phyloP scores from a whole-genome alignment of 2,329 filamentous ascomycete species.

The Pezicula carpinea region DNA sequence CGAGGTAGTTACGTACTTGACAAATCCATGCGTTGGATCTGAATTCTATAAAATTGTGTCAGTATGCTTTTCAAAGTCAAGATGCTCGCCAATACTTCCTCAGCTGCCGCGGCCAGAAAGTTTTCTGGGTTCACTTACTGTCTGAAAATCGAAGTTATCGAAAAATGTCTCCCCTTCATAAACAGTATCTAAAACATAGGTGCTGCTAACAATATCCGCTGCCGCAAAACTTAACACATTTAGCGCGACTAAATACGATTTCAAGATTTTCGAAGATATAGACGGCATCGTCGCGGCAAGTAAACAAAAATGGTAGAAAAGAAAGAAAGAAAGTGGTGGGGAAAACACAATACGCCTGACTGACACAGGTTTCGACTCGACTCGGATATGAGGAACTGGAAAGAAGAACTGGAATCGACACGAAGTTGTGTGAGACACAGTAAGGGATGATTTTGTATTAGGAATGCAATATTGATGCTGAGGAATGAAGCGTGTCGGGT shows the following conservation, averaged over 20 bases:
- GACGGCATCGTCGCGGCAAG: not conserved
- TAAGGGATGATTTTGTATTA: not conserved
- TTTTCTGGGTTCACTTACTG: constrained; percentile 11
- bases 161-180: constrained; percentile 44
- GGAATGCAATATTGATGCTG: not conserved
- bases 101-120: no score
- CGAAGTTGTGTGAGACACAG: not conserved
- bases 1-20: constrained; percentile 25
- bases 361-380: constrained; percentile 1
- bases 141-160: constrained; percentile 44
- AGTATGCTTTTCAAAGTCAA: not conserved
- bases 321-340: not conserved
- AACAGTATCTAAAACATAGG: not conserved
- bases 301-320: not conserved
- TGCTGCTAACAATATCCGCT: constrained; percentile 1
- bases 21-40: constrained; percentile 45
- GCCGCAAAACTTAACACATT: not conserved
- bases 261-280: not conserved
- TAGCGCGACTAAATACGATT: not conserved
- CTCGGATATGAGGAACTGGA: not conserved
- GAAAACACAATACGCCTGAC: not conserved
- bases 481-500: no score
- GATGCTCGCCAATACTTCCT: not conserved
- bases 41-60: not conserved
- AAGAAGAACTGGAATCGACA: not conserved